These are phyloP conservation scores for Chondrostereum purpureum DNA, from an alignment of 1,284 basidiomycete genomes.

Conservation along the genomic window DNA sequence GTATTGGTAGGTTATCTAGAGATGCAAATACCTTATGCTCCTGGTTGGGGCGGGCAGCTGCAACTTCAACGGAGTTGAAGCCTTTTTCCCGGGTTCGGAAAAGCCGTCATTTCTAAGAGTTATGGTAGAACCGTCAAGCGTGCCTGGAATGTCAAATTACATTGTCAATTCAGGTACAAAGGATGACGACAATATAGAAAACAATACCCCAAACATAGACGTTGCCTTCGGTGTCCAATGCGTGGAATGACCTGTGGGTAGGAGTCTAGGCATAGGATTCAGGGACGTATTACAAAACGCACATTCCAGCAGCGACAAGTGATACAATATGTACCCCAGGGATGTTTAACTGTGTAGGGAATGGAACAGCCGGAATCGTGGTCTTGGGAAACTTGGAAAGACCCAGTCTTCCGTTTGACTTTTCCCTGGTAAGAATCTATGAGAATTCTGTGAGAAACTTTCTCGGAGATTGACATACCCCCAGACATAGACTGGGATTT, in stretches of 20 bases:
- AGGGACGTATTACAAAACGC: constrained; percentile 18
- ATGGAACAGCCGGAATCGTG: constrained; percentile 41
- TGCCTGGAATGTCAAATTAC: constrained; percentile 35
- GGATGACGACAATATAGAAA: constrained; percentile 3
- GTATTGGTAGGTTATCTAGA: constrained; percentile 6
- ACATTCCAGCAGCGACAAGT: constrained; percentile 79
- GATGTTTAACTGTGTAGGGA: constrained; percentile 54
- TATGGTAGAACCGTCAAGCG: constrained; percentile 45
- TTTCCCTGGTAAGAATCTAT: constrained; percentile 36
- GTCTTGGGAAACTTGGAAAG: constrained; percentile 30
- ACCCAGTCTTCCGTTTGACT: constrained; percentile 56
- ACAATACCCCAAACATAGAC: constrained; percentile 79
- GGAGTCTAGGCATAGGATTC: constrained; percentile 8
- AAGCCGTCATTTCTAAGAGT: constrained; percentile 49
- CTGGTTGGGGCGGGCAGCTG: constrained; percentile 49
- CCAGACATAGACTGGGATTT: constrained; percentile 62
- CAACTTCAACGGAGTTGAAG: constrained; percentile 48
- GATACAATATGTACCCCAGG: constrained; percentile 62
- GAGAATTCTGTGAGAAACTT: not conserved
- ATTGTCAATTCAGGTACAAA: constrained; percentile 9
- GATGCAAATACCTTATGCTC: constrained; percentile 49
- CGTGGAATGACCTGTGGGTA: constrained; percentile 66
- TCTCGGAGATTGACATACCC: constrained; percentile 49
- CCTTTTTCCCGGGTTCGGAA: constrained; percentile 42
- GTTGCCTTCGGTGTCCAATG: constrained; percentile 65